Evolutionary conservation across 202 grass and related monocot species (phyloP).

Genomic region (Panicum virgatum): DNA sequence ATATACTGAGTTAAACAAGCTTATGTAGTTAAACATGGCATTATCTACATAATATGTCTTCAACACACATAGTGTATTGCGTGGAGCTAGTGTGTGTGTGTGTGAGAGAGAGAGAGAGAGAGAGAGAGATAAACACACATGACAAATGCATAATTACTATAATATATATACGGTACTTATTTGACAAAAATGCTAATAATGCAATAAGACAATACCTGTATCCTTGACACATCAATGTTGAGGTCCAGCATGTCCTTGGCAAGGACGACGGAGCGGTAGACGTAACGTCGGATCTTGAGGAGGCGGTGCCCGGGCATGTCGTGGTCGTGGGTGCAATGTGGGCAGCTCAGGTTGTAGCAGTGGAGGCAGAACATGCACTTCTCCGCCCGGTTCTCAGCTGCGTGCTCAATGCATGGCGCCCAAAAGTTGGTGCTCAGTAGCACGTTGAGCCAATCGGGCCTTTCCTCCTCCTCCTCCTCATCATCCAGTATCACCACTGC

Average conservation of each 20-base stretch:
- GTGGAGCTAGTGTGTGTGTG: no score
- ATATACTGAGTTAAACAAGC: background rate
- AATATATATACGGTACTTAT: no score
- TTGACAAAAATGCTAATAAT: background rate
- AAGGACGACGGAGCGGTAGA: slow-evolving; percentile 39
- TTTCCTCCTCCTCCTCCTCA: background rate
- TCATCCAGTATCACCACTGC: no score
- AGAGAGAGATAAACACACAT: no score
- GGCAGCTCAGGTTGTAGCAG: slow-evolving; percentile 22
- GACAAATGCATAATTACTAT: background rate
- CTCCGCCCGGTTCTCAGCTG: background rate
- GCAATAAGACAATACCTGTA: slow-evolving; percentile 2
- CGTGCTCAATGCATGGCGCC: slow-evolving; percentile 19
- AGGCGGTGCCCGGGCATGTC: background rate
- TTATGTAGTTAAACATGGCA: background rate
- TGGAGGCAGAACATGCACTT: slow-evolving; percentile 37
- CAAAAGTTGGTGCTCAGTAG: slow-evolving; percentile 35
- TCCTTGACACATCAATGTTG: slow-evolving; percentile 18
- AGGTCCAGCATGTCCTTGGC: slow-evolving; percentile 4
- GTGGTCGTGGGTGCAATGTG: slow-evolving; percentile 28
- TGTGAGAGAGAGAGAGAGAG: no score
- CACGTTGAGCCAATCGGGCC: background rate
- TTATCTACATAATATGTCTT: background rate
- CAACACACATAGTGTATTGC: background rate
- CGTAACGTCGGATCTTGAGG: slow-evolving; percentile 43